Evolutionary conservation across 2,329 filamentous ascomycete species (phyloP), one percentile per base, ranked within the genome.

Genomic region (Trichoderma sp.): DNA sequence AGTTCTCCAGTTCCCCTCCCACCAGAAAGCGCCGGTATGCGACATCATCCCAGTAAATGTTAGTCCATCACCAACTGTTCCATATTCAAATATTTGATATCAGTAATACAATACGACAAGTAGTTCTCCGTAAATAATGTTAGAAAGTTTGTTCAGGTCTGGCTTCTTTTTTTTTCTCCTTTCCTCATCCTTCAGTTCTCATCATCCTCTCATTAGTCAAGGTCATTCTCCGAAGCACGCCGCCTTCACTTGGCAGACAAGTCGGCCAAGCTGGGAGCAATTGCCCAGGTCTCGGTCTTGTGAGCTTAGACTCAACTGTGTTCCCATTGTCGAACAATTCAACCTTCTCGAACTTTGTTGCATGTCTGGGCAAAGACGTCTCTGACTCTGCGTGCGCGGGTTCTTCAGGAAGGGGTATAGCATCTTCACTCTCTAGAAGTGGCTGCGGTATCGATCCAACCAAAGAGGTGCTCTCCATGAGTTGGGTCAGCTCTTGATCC

Each of bases 401-500:
- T 45, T 29, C 64, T 24, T 33, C 27, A 1, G 31, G 16, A 21
- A 29, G 35, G 35, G 68, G 21, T 18, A 7, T 24, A 7, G n/a
- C 14, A 27, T 71, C 33, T 14, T 27, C 45, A 3, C 45, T 29
- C 18, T 45, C 35, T 6, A 29, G 16, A 45, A 24, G 29, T 18
- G 21, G 29, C 24, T 18, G 24, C 24, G 53, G n/a, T 8, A 1
- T 16, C 33, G 16, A 33, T 64, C 31, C 29, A 14, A n/a, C 9
- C 29, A 21, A 65, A 8, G 14, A 16, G n/a, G 14, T 4, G 16
- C 14, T 62, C 35, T 64, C 21, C n/a, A 53, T n/a, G n/a, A 53
- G 14, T 31, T 35, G 29, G 4, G 45, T 35, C 21, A 78, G 11
- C 16, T 84, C 81, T 14, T 71, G 66, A 14, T 76, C 76, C 69